A percentile compares a stretch with the other conserved stretches of the same genome.
These are phyloP conservation scores for Claviceps cyperi DNA, from an alignment of 2,329 filamentous ascomycete species.

Conservation along the genomic window DNA sequence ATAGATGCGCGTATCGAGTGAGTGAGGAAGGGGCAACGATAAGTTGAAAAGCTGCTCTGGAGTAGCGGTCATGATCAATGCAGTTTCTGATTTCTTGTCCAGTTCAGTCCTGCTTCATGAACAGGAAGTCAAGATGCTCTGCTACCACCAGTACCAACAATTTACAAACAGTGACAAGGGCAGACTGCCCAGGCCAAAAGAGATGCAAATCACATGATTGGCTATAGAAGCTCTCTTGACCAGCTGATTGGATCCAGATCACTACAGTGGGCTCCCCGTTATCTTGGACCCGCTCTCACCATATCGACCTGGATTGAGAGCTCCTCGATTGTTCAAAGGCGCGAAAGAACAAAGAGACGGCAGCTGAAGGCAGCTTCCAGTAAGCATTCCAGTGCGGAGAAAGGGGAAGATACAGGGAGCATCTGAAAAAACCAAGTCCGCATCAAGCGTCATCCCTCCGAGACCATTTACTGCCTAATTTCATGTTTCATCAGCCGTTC, in stretches of 20 bases:
- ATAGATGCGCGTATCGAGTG: constrained; percentile 46
- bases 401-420: neutral
- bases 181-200: neutral
- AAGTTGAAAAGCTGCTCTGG: constrained; percentile 15
- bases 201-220: constrained; percentile 9
- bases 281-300: too few species aligned
- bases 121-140: neutral
- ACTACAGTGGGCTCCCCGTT: too few species aligned
- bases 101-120: neutral
- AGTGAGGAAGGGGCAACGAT: constrained; percentile 44
- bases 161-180: neutral
- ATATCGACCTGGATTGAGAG: too few species aligned
- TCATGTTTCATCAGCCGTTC: neutral
- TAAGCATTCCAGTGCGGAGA: neutral
- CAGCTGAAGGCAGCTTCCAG: too few species aligned
- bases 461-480: neutral
- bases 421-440: neutral
- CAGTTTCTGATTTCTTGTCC: neutral
- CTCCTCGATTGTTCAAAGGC: too few species aligned
- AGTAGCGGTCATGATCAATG: neutral
- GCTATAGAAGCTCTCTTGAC: neutral
- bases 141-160: neutral
- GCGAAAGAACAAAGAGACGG: too few species aligned
- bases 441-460: neutral
- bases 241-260: too few species aligned